Evolutionary conservation across 257 asterid species (phyloP).

Genomic region (Jaltomata sinuosa): DNA sequence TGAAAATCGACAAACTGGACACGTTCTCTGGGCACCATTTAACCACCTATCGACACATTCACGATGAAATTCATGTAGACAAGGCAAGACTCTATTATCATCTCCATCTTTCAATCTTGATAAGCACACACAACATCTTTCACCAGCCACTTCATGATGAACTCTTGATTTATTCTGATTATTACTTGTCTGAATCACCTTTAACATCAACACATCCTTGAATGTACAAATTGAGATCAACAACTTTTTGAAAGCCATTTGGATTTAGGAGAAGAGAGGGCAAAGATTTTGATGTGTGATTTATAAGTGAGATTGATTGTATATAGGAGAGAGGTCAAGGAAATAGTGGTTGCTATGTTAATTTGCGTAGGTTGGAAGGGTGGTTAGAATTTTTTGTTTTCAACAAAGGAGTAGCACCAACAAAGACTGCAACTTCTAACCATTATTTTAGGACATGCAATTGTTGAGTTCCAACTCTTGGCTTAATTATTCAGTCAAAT

Average conservation of each 20-base stretch:
- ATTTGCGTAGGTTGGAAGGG: constrained; percentile 23
- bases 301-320: neutral
- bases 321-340: neutral
- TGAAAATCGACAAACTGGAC: constrained; percentile 29
- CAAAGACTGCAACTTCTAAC: neutral
- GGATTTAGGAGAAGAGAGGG: neutral
- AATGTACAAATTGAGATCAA: constrained; percentile 10
- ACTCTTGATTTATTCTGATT: constrained; percentile 9
- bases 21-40: constrained; percentile 16
- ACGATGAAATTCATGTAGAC: constrained; percentile 32
- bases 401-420: neutral
- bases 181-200: neutral
- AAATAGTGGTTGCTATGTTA: constrained; percentile 9
- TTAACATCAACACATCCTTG: neutral
- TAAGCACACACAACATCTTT: constrained; percentile 28
- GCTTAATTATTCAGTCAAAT: neutral
- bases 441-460: neutral
- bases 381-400: constrained; percentile 4
- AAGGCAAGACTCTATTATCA: constrained; percentile 16
- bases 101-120: constrained; percentile 19
- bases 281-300: neutral
- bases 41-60: constrained; percentile 26
- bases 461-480: neutral
- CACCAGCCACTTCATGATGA: neutral
- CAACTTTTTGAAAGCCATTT: constrained; percentile 28